Evolutionary conservation across 2,329 filamentous ascomycete genomes (phyloP).

Genomic region (Bertia moriformis): DNA sequence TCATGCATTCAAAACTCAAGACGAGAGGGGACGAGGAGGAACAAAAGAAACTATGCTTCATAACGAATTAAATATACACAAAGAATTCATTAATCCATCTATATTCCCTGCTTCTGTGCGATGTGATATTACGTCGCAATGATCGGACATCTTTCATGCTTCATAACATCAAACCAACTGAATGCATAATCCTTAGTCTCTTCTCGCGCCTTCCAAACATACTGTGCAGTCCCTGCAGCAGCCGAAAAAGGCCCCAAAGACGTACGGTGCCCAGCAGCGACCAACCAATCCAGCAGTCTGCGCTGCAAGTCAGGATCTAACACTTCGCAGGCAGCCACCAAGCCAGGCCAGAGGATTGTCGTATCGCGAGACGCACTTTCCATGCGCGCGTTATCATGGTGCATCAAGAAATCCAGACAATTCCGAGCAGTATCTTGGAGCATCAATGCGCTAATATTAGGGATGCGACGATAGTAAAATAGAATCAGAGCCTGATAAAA

Average conservation of each 20-base stretch:
- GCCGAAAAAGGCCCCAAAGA: background rate
- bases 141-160: background rate
- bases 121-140: background rate
- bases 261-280: background rate
- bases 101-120: too few relatives aligned
- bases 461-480: conserved; percentile 23
- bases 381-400: too few relatives aligned
- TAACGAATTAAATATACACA: too few relatives aligned
- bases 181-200: background rate
- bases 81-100: too few relatives aligned
- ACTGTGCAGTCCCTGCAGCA: background rate
- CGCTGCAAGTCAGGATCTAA: conserved; percentile 3
- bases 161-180: background rate
- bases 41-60: too few relatives aligned
- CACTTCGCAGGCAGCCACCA: conserved; percentile 23
- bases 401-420: conserved; percentile 10
- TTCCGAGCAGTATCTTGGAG: conserved; percentile 20
- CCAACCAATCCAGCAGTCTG: background rate
- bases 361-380: too few relatives aligned
- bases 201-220: background rate
- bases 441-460: conserved; percentile 19
- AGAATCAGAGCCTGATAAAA: conserved; percentile 22
- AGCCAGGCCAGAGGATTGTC: conserved; percentile 19
- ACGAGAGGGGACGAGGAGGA: too few relatives aligned
- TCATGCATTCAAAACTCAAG: too few relatives aligned